These are phyloP conservation scores for Geranium brycei DNA, from an alignment of 345 rosid genomes.

Conservation along the genomic window DNA sequence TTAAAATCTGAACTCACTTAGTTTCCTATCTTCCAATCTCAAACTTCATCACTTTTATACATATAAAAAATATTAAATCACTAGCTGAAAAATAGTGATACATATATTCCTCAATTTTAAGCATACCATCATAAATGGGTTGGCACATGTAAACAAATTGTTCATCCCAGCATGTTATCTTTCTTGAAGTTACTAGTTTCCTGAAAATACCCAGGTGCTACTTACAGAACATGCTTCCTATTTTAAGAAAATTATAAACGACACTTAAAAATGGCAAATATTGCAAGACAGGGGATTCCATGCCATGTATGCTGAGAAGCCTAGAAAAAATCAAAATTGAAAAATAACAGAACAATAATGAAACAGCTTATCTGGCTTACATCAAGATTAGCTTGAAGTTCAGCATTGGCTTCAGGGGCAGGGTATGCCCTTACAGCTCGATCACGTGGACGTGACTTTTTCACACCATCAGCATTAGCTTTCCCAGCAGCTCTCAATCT, in stretches of 20 bases:
- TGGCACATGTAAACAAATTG: too few species aligned
- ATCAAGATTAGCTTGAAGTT: conserved; percentile 60
- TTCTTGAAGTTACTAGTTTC: neutral
- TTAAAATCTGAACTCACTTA: neutral
- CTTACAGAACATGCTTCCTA: neutral
- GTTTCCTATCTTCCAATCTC: neutral
- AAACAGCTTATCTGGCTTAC: conserved; percentile 34
- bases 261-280: too few species aligned
- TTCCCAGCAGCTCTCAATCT: conserved; percentile 57
- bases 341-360: neutral
- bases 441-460: conserved; percentile 49
- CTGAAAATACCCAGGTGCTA: neutral
- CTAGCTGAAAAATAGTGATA: neutral
- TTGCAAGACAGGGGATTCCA: neutral
- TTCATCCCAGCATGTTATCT: neutral
- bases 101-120: neutral
- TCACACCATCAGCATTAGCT: conserved; percentile 37
- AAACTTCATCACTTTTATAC: neutral
- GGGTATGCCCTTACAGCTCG: conserved; percentile 43
- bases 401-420: conserved; percentile 71
- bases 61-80: neutral
- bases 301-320: neutral
- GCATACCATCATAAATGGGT: too few species aligned
- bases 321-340: neutral
- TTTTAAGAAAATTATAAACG: neutral